phyloP scores from a whole-genome alignment of 176 grass and related monocot species.

The Raddia distichophylla region DNA sequence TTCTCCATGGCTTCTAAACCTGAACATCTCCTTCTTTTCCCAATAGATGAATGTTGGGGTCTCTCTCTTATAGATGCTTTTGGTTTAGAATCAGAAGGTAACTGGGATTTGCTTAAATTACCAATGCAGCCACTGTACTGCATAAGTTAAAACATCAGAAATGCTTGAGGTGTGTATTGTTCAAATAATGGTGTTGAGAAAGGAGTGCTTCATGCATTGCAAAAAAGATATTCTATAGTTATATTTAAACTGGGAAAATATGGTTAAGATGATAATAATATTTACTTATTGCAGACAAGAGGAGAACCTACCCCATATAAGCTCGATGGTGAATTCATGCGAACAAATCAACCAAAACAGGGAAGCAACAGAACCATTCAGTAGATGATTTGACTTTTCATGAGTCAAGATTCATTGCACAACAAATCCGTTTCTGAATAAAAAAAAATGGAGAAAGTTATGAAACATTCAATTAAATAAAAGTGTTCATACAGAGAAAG shows the following conservation, averaged over 20 bases:
- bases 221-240: neutral
- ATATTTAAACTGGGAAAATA: constrained; percentile 1
- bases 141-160: constrained; percentile 53
- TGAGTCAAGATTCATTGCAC: constrained; percentile 15
- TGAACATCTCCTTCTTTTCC: constrained; percentile 51
- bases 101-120: constrained; percentile 57
- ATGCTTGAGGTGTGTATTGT: constrained; percentile 44
- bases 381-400: constrained; percentile 21
- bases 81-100: constrained; percentile 41
- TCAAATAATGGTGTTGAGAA: constrained; percentile 22
- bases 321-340: constrained; percentile 39
- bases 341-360: constrained; percentile 40
- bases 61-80: constrained; percentile 42
- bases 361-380: constrained; percentile 9
- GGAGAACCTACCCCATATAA: constrained; percentile 67
- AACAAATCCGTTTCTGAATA: constrained; percentile 18
- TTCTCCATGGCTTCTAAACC: constrained; percentile 63
- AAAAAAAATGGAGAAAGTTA: neutral
- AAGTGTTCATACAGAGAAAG: constrained; percentile 1
- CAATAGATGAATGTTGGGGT: constrained; percentile 26
- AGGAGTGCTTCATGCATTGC: constrained; percentile 21
- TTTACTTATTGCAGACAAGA: constrained; percentile 19
- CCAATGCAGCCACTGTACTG: constrained; percentile 77
- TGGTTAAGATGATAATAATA: neutral
- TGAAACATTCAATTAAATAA: constrained; percentile 28